Conservation (phyloP, 495 filamentous ascomycete genomes). For the Podospora sp. region DNA sequence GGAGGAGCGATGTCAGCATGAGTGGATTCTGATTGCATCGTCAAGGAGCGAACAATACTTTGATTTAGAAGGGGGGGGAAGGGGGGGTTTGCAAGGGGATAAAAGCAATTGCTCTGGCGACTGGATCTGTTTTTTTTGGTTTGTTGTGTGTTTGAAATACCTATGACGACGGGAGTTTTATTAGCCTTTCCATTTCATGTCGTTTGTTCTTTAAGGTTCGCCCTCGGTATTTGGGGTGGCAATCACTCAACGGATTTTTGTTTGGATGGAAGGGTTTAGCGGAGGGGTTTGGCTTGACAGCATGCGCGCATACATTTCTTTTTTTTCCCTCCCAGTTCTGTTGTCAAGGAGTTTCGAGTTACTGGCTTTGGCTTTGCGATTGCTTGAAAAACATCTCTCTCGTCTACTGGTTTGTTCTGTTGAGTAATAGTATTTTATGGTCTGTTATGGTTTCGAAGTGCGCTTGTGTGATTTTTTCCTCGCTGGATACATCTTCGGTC, state of each 20-base stretch:
- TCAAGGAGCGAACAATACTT: background rate
- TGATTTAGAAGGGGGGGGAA: background rate
- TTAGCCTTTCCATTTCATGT: background rate
- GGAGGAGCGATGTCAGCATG: conserved; percentile 18
- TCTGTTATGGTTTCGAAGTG: background rate
- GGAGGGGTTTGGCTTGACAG: background rate
- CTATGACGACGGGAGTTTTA: background rate
- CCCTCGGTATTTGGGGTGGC: background rate
- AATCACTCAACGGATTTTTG: background rate
- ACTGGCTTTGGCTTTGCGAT: background rate
- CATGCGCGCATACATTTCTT: background rate
- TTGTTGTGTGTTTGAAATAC: background rate
- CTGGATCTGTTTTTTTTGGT: background rate
- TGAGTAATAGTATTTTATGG: background rate
- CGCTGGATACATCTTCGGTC: background rate
- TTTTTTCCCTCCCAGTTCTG: background rate
- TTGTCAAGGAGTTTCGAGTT: background rate
- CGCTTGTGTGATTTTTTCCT: background rate
- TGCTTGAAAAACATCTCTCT: background rate
- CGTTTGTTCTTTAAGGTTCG: background rate
- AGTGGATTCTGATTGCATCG: conserved; percentile 6
- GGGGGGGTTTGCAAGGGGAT: background rate
- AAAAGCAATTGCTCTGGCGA: conserved; percentile 7
- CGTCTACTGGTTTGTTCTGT: background rate
- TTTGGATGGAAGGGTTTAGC: background rate